Base-by-base conservation (phyloP, 2,329 filamentous ascomycete genomes). In the Karstenula rhodostoma region DNA sequence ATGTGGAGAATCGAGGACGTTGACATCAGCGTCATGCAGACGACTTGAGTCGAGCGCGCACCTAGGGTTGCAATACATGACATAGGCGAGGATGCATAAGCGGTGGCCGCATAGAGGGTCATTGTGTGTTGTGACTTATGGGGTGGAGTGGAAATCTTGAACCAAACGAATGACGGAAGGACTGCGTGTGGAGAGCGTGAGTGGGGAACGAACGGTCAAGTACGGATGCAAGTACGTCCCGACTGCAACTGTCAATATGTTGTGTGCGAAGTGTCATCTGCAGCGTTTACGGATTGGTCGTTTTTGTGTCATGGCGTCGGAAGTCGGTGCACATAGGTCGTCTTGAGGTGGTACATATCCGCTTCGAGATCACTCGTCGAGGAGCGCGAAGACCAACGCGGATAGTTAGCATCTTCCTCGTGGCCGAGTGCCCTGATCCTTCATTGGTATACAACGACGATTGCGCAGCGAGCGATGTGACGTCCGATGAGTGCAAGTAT, bases 1-100 rank as follows among this genome's bases (percentile, higher is more conserved):
- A 96, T 97, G 91, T 97, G 94, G 94, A 84, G 90, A 60, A 88
- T 94, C 12, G 90, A 90, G 74, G 88, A 93, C 73, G 92, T 93
- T 4, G 90, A 96, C 77, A 80, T 94, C 23, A 79, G 80, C 27
- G 84, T 84, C 46, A 71, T 87, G 67, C 67, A 75, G 54, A 68
- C 61, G 52, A 48, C 33, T 15, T 71, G 47, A 48, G 37, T 52
- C 19, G 49, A n/a, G 27, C 8, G 32, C 37, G 42, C 32, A 27
- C n/a, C 48, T 37, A 57, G 29, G 53, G 48, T 47, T 57, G 32
- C 47, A 53, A 25, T 52, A 53, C 47, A 48, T 48, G 22, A 27
- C 15, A 32, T 54, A 47, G 40, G 37, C 22, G 35, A 54, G 25
- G 37, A 17, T 32, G 37, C 37, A 29, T 35, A 52, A 46, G 48